Evolutionary conservation across 257 asterid species (phyloP), one percentile per base, ranked within the genome.

Genomic region (Gentiana straminea): DNA sequence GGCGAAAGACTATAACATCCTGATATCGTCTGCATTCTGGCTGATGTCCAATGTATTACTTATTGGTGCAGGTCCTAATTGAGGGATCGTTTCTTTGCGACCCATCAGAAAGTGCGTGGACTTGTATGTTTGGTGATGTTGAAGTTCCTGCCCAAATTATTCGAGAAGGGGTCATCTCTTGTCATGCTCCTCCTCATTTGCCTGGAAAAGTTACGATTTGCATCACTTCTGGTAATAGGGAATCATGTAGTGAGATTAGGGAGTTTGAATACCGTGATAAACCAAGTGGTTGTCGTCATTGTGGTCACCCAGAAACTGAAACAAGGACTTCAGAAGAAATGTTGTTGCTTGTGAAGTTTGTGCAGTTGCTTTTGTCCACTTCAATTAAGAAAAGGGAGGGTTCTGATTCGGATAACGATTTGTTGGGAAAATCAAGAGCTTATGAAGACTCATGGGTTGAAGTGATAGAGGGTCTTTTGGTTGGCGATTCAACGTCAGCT

Each of bases 121-220:
- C 81, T 59, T 92, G 97, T 72, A 85, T 92, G 98, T 83, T 92
- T 71, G 98, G 94, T 52, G 86, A 79, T 73, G 76, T 68, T 62
- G 94, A 92, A 85, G 93, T 85, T 65, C 94, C 95, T 55, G 74
- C 78, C 64, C 82, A 78, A 75, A 76, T 92, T 48, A 71, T 88
- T 74, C 98, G 80, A 74, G 89, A 79, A 57, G 95, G 97, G 39
- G 95, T 88, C 69, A 66, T 92, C 57, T 68, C 84, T 72, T 87
- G 95, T 76, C 71, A 75, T 50, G 94, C 91, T 64, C 98, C 98
- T 59, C 75, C 79, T 61, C 83, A 77, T 64, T 60, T 67, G 68
- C 84, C 75, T 35, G 97, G 97, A 62, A 83, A 78, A 73, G 95
- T 83, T 73, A 64, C 81, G 47, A 69, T 92, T 65, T 87, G 84